Conservation (phyloP, 768 basidiomycete genomes). For the Lentinula sp. region DNA sequence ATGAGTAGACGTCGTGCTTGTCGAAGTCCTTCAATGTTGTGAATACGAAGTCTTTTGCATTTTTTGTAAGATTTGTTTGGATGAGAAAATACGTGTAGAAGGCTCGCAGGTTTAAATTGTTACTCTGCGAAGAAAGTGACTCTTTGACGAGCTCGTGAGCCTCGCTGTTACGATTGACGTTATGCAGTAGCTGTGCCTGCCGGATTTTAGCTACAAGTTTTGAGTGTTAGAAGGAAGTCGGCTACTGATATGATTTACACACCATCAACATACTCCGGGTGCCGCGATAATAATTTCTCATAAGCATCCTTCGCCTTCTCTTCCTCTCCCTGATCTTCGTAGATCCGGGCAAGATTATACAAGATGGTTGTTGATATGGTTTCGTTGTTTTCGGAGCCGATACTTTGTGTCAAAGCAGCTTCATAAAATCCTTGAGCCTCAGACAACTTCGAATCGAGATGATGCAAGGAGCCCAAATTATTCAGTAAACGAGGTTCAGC, state of each 20-base stretch:
- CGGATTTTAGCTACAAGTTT: conserved; percentile 76
- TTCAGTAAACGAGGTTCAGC: conserved; percentile 69
- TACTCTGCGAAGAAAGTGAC: conserved; percentile 69
- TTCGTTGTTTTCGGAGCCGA: conserved; percentile 48
- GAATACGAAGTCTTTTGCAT: conserved; percentile 87
- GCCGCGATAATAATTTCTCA: conserved; percentile 76
- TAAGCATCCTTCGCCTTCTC: conserved; percentile 80
- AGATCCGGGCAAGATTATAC: conserved; percentile 89
- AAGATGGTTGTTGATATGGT: conserved; percentile 75
- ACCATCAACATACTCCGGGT: conserved; percentile 98
- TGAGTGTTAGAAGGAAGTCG: background rate
- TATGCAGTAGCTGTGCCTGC: conserved; percentile 73
- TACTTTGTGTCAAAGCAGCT: conserved; percentile 51
- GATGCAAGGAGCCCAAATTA: conserved; percentile 72
- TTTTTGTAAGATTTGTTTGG: conserved; percentile 61
- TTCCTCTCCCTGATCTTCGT: conserved; percentile 78
- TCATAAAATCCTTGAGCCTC: conserved; percentile 68
- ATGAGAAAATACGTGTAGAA: conserved; percentile 93
- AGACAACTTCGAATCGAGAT: conserved; percentile 54
- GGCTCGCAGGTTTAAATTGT: conserved; percentile 83
- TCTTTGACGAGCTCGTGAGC: conserved; percentile 91
- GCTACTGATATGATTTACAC: conserved; percentile 17
- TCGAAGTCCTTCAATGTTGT: conserved; percentile 81
- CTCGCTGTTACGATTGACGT: conserved; percentile 65
- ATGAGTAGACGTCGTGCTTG: conserved; percentile 83